Evolutionary conservation across 495 filamentous ascomycete species (phyloP), one percentile per base, ranked within the genome.

Genomic region (Penicillium silybi): DNA sequence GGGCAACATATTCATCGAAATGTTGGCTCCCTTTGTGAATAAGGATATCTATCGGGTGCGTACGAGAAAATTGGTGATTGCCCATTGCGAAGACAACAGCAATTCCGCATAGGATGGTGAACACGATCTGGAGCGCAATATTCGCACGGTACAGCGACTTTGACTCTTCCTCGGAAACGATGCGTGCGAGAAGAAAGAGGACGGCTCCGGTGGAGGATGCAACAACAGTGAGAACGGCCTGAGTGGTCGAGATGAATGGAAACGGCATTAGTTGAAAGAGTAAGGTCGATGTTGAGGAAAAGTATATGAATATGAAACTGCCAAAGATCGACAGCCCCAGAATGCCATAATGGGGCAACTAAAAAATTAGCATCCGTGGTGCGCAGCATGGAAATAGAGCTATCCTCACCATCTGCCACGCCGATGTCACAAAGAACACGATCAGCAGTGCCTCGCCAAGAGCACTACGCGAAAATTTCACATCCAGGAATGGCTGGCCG

Each of bases 1-100:
- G 63, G 11, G 51, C 44, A 16, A 71, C 41, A 51, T 66, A 79
- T 20, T 56, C 46, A 17, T 70, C 56, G 53, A 75, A 70, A 40
- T 71, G 65, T n/a, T 57, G 41, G 20, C 50, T 59, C 18, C 65
- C 74, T 15, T 77, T 58, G 19, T 70, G 64, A 15, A 80, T 72
- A 6, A 81, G 70, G 20, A 71, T 22, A 39, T 80, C 76, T n/a
- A 81, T 77, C 0, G 78, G 76, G 53, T 80, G 67, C 4, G 64
- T 34, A 41, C 68, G 56, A 18, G 56, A 46, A 9, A 62, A 41
- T 29, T 63, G 64, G 25, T 63, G 63, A 25, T 73, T 68, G 40
- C 54, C 59, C 15, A 52, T 41, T n/a, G 62, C 62, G 25, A 71
- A 61, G 20, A 65, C 46, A 4, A 74, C 41, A 27, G 57, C 63